phyloP scores from a whole-genome alignment of 176 grass and related monocot species.

The Cocos nucifera region DNA sequence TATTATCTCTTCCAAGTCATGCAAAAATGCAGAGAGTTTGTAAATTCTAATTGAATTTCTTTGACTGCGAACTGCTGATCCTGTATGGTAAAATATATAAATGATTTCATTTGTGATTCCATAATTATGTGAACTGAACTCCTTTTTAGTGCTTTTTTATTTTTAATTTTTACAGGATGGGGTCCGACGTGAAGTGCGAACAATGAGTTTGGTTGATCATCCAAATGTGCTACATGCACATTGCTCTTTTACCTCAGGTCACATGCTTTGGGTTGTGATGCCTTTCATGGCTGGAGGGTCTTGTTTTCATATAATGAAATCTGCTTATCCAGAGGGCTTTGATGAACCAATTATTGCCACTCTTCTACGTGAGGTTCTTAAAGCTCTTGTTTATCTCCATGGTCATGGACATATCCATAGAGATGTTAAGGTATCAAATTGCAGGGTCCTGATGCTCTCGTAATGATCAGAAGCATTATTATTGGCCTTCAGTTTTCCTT shows the following conservation, averaged over 20 bases:
- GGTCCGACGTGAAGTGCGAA: conserved; percentile 92
- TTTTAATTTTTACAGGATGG: conserved; percentile 48
- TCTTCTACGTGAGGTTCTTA: conserved; percentile 78
- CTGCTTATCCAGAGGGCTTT: conserved; percentile 82
- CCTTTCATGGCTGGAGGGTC: conserved; percentile 93
- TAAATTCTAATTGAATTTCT: too few species aligned
- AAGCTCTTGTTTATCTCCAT: conserved; percentile 93
- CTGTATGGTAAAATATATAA: too few species aligned
- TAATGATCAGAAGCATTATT: too few species aligned
- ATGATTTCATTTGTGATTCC: too few species aligned
- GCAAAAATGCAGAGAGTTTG: too few species aligned
- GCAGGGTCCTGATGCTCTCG: too few species aligned
- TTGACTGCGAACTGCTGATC: too few species aligned
- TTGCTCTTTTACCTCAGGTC: conserved; percentile 73
- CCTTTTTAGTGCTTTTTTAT: too few species aligned
- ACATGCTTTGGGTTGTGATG: conserved; percentile 94
- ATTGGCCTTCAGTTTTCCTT: too few species aligned
- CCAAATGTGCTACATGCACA: conserved; percentile 72
- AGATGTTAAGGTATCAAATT: conserved; percentile 82
- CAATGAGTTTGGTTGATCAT: conserved; percentile 89
- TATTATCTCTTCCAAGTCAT: too few species aligned
- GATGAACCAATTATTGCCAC: conserved; percentile 89
- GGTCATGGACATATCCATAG: conserved; percentile 86
- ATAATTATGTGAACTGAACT: too few species aligned
- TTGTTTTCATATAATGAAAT: conserved; percentile 92